Evolutionary conservation across 177 flowering plant genomes (phyloP), one percentile per base, ranked within the genome.

Genomic region (Vitis hybrid): DNA sequence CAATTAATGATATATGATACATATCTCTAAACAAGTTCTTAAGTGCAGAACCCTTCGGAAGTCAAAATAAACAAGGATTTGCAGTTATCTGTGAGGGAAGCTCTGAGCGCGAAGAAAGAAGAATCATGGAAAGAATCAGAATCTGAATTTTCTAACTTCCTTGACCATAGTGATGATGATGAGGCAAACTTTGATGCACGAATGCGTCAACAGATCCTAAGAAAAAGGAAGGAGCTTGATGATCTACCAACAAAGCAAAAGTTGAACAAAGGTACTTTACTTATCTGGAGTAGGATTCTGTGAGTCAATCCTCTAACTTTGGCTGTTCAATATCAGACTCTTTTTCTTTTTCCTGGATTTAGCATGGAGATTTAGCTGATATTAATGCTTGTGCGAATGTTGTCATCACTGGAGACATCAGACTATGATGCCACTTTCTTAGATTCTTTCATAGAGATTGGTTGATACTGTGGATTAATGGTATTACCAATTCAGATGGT

Each of bases 131-230:
- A 75, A 72, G 83, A 81, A 68, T 67, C 73, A 64, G 78, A 77
- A 49, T 67, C 73, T 62, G 80, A 73, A 57, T 56, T 57, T 68
- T 71, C 81, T 73, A 78, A 69, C 57, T 39, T 77, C 55, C 56
- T 49, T 79, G 87, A 77, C 75, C 58, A 74, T 71, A 86, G 85
- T 70, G 94, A 89, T 75, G 96, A 83, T 11, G 94, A 92, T 79
- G 99, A 94, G 72, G 85, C 86, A 56, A 81, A 69, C 58, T 95
- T 95, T 82, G 99, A 95, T 85, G 83, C 80, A 49, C 78, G 88
- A 19, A 95, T 95, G 99, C 94, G 98, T 57, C 78, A 65, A 48
- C 90, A 90, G 77, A 89, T 93, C 77, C 89, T 95, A 58, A 82
- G 60, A 60, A 95, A 78, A 74, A 71, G 93, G 55, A 83, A 76